Base-by-base conservation (phyloP, 2,329 filamentous ascomycete species). In the Fusarium kyushuense region DNA sequence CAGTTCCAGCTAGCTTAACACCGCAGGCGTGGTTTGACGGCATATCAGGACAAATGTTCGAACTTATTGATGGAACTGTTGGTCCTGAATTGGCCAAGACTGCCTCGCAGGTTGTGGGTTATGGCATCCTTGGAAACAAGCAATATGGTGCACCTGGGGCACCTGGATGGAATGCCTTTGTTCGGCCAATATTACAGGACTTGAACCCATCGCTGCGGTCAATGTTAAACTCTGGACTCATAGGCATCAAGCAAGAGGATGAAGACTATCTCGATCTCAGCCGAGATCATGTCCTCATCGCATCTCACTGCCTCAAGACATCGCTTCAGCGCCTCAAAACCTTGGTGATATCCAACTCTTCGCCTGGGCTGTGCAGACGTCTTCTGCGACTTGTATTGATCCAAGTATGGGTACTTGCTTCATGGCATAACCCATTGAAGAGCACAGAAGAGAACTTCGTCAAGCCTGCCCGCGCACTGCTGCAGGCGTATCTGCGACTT, bases 51-150 rank as follows among this genome's bases (percentile, higher is more conserved):
- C 90, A 93, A 73, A 77, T 93, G 2, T 77, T 89, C 43, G 73
- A 76, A 11, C 81, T 93, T 1, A 80, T 93, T 4, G 89, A 92
- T 72, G 90, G 89, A 1, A 64, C 70, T 13, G 76, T 70, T 16
- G 79, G 79, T 1, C 67, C 68, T 7, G 79, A 81, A 36, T 62
- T 81, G 17, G 74, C 76, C 19, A 79, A 74, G 23, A 79, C 78
- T 3, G 75, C 77, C 13, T 79, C 79, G 5, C 79, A 80, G 49
- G 73, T 80, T 35, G 75, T 80, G 7, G 79, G 79, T 2, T 90
- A 87, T 72, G 90, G 90, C 0, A 87, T 93, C 19, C 76, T 93
- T 11, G 90, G 89, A 4, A 87, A 85, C 59, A 89, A 84, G 71
- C 81, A 85, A 27, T 87, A 84, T 51, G 90, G 90, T 13, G 88